Evolutionary conservation across 2,329 filamentous ascomycete genomes (phyloP).

Genomic region (Fusarium sp.): DNA sequence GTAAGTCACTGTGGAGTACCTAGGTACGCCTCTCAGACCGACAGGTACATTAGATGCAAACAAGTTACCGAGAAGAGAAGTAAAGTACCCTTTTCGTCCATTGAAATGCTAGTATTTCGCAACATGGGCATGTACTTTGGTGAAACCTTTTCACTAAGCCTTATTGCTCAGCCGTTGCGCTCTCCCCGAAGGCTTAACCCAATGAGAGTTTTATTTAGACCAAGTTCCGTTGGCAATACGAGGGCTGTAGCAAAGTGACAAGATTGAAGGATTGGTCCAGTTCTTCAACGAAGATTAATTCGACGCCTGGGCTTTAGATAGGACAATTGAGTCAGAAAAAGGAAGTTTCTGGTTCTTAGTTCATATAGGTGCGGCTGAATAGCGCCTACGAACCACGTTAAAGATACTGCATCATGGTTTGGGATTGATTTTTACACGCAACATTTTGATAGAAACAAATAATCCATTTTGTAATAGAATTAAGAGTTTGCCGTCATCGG

Average conservation of each 20-base stretch:
- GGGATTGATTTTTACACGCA: not conserved
- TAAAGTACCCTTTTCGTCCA: too few relatives aligned
- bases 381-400: not conserved
- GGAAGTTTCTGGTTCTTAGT: not conserved
- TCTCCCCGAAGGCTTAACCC: slow-evolving; percentile 2
- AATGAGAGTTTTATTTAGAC: not conserved
- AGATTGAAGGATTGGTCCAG: not conserved
- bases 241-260: not conserved
- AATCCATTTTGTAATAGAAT: not conserved
- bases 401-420: not conserved
- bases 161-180: slow-evolving; percentile 1
- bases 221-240: not conserved
- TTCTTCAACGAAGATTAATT: not conserved
- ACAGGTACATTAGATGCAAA: not conserved
- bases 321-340: not conserved
- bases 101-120: not conserved
- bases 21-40: too few relatives aligned
- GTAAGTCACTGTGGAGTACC: slow-evolving; percentile 19
- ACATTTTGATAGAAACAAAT: not conserved
- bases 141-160: not conserved
- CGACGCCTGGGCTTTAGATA: not conserved
- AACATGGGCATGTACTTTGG: not conserved
- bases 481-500: not conserved
- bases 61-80: not conserved
- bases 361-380: not conserved